Evolutionary conservation across 768 basidiomycete species (phyloP).

Genomic region (Omphalotus guepiniiformis): DNA sequence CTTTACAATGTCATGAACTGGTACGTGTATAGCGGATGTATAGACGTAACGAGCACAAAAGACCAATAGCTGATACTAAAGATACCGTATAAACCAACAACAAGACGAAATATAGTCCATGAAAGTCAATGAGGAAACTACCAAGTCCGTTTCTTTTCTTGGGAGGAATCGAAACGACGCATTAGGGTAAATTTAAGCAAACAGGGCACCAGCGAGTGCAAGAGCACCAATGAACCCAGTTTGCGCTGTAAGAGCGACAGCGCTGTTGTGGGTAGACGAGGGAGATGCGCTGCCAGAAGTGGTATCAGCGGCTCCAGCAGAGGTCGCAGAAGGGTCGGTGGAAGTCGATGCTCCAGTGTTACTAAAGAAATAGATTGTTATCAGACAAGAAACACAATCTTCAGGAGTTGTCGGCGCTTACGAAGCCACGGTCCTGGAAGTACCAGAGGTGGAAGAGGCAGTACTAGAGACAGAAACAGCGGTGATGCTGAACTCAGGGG

Average conservation of each 20-base stretch:
- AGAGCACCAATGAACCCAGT: slow-evolving; percentile 24
- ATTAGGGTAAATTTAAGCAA: slow-evolving; percentile 1
- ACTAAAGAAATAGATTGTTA: too few relatives aligned
- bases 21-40: too few relatives aligned
- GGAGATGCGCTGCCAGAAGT: neutral
- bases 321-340: slow-evolving; percentile 13
- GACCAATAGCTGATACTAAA: too few relatives aligned
- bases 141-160: too few relatives aligned
- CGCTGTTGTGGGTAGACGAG: slow-evolving; percentile 4
- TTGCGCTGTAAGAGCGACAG: slow-evolving; percentile 11
- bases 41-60: too few relatives aligned
- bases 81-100: too few relatives aligned
- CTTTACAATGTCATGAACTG: too few relatives aligned
- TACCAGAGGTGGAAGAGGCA: neutral
- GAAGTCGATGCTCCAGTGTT: slow-evolving; percentile 10
- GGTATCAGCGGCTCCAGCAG: slow-evolving; percentile 19
- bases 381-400: too few relatives aligned
- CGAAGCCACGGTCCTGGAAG: slow-evolving; percentile 4
- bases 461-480: neutral
- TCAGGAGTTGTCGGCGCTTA: neutral
- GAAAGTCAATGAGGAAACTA: too few relatives aligned
- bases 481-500: slow-evolving; percentile 49
- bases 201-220: slow-evolving; percentile 15
- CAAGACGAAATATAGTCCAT: too few relatives aligned
- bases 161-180: slow-evolving; percentile 43